phyloP scores from a whole-genome alignment of 441 rosid species.

The Mallotus japonicus region DNA sequence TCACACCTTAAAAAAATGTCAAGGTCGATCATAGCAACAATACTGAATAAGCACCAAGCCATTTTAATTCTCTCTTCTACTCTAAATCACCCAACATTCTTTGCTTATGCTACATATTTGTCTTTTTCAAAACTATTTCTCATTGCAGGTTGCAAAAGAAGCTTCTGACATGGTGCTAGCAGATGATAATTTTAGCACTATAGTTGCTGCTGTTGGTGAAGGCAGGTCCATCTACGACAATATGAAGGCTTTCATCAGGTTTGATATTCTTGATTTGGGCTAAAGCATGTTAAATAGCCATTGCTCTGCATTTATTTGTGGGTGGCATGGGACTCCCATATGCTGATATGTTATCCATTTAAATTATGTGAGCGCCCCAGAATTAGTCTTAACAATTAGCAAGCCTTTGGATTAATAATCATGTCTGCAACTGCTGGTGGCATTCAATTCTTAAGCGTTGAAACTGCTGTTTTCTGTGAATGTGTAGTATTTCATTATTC shows the following conservation, averaged over 20 bases:
- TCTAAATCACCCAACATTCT: neutral
- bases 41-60: neutral
- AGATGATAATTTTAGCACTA: slow-evolving; percentile 93
- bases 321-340: neutral
- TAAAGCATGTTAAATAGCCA: neutral
- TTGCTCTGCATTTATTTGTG: slow-evolving; percentile 1
- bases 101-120: neutral
- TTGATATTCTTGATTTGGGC: slow-evolving; percentile 3
- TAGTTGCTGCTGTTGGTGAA: slow-evolving; percentile 95
- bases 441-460: neutral
- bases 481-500: neutral
- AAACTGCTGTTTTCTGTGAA: neutral
- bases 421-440: too few species aligned
- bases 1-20: too few species aligned
- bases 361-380: neutral
- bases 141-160: slow-evolving; percentile 85
- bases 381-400: neutral
- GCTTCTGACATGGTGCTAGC: slow-evolving; percentile 97
- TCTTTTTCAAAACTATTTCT: neutral
- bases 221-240: slow-evolving; percentile 90
- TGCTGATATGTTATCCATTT: neutral
- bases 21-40: neutral
- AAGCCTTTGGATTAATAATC: too few species aligned
- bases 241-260: slow-evolving; percentile 97
- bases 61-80: neutral